Evolutionary conservation across 2,329 filamentous ascomycete species (phyloP), one percentile per base, ranked within the genome.

Genomic region (Tricladium varicosporioides): DNA sequence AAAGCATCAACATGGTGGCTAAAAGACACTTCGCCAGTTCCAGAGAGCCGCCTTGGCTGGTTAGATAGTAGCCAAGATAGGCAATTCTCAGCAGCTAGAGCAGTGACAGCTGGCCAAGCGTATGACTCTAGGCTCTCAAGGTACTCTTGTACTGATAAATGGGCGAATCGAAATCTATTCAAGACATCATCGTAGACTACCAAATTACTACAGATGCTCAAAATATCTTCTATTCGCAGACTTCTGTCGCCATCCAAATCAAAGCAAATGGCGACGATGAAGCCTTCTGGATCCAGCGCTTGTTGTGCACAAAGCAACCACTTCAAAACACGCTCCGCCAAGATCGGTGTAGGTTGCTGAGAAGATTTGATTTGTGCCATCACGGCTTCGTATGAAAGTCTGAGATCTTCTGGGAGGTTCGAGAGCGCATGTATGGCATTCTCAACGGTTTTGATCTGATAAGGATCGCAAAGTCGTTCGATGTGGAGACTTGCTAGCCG

Each of bases 401-500:
- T 46, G 3, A 59, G 13, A 7, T 51, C 54, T 14, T 13, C 16
- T 8, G 57, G 57, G 4, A 59, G 48, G 9, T 22, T 31, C 14
- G 36, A 22, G 5, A 59, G 31, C 22, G 54, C 33, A 13, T 59
- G 18, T 15, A 31, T 2, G 13, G 56, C 46, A 45, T 56, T 48
- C 10, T 14, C 47, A 22, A 48, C 27, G 2, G 31, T 31, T 27
- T 45, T 56, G 27, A 53, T 54, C 13, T 36, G 16, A 13, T 40
- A 15, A 8, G 48, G 51, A 33, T 62, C 40, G 49, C 60, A 62
- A 14, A 62, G 54, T 14, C 48, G 54, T 11, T 62, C 36, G 14
- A 62, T 51, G n/a, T 57, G 54, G 5, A 57, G n/a, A 51, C 53
- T 54, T 44, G 56, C 57, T 32, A 48, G 48, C 2, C 57, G 57